Evolutionary conservation across 441 rosid species (phyloP).

Genomic region (Adansonia grandidieri): DNA sequence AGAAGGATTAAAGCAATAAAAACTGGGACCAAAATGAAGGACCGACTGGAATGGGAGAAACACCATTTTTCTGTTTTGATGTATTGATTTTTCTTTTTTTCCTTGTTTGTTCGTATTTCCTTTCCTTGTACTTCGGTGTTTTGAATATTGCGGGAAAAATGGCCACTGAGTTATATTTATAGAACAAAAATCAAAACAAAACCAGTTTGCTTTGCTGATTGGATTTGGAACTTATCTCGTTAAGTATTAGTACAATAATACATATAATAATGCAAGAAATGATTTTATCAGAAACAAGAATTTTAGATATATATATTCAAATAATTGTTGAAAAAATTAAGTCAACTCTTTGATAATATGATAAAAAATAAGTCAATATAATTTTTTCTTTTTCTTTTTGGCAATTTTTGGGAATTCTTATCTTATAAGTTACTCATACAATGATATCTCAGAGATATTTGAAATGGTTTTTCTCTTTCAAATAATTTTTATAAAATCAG

Average conservation of each 20-base stretch:
- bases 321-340: too few relatives aligned
- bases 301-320: too few relatives aligned
- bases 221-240: neutral
- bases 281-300: too few relatives aligned
- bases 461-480: too few relatives aligned
- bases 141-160: neutral
- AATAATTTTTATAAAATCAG: too few relatives aligned
- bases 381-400: neutral
- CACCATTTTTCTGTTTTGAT: neutral
- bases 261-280: too few relatives aligned
- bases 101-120: neutral
- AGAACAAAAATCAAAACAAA: too few relatives aligned
- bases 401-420: neutral
- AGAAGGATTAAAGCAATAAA: conserved; percentile 13
- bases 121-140: neutral
- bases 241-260: too few relatives aligned
- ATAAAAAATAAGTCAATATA: too few relatives aligned
- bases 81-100: neutral
- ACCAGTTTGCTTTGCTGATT: neutral
- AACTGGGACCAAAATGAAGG: conserved; percentile 20
- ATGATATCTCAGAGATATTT: neutral
- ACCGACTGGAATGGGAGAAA: conserved; percentile 27
- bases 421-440: neutral
- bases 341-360: too few relatives aligned
- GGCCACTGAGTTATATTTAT: too few relatives aligned